phyloP scores from a whole-genome alignment of 2,329 filamentous ascomycete species.

The Phoma sp. region DNA sequence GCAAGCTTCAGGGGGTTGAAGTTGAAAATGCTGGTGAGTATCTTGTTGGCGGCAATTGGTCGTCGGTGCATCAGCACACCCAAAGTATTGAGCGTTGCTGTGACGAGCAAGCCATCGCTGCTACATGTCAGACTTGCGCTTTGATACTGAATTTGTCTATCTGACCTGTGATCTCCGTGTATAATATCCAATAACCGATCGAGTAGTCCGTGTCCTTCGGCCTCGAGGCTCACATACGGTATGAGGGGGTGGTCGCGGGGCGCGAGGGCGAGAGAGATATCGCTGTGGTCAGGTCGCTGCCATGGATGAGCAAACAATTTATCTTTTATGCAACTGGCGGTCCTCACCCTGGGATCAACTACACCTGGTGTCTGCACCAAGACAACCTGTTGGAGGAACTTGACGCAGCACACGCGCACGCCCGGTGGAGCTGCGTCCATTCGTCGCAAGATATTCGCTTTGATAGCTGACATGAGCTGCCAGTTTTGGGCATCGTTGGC shows the following conservation, averaged over 20 bases:
- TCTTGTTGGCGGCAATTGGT: constrained; percentile 80
- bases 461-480: constrained; percentile 88
- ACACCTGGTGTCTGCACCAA: constrained; percentile 87
- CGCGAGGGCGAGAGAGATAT: constrained; percentile 86
- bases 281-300: constrained; percentile 75
- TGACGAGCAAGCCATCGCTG: constrained; percentile 86
- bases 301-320: constrained; percentile 27
- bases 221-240: constrained; percentile 81
- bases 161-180: constrained; percentile 84
- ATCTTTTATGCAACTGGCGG: constrained; percentile 8
- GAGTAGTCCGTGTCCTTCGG: constrained; percentile 87
- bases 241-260: constrained; percentile 82
- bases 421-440: constrained; percentile 82
- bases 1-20: constrained; percentile 91
- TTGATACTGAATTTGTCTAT: constrained; percentile 23
- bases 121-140: constrained; percentile 33
- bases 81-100: constrained; percentile 88
- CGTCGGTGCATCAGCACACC: constrained; percentile 82
- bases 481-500: constrained; percentile 80
- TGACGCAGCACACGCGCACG: constrained; percentile 92
- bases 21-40: constrained; percentile 81
- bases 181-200: constrained; percentile 86
- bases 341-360: constrained; percentile 80
- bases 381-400: constrained; percentile 93
- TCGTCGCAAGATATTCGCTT: constrained; percentile 82